phyloP scores from a whole-genome alignment of 352 stramenopile genomes.

The Discostella stelligera region DNA sequence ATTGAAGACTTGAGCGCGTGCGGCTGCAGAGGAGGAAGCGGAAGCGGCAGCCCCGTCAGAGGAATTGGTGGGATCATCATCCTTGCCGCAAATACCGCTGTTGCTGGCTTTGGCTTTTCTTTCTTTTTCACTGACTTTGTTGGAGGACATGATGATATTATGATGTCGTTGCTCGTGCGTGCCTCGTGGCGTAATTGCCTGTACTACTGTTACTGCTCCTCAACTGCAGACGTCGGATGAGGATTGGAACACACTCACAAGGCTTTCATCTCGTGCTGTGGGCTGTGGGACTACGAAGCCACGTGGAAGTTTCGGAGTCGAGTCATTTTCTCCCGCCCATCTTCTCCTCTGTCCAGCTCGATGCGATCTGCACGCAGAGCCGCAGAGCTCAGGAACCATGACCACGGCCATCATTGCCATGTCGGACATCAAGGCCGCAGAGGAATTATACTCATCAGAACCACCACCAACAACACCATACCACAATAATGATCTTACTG shows the following conservation, averaged over 20 bases:
- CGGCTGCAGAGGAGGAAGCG: neutral
- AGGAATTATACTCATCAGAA: neutral
- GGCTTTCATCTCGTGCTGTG: too few relatives aligned
- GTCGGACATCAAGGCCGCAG: neutral
- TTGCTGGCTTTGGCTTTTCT: neutral
- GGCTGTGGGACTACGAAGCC: too few relatives aligned
- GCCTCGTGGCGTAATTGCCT: too few relatives aligned
- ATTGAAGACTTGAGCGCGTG: slow-evolving; percentile 41
- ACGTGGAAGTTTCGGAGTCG: too few relatives aligned
- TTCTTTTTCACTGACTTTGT: neutral
- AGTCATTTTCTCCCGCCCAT: too few relatives aligned
- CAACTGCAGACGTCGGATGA: too few relatives aligned
- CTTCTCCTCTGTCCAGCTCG: too few relatives aligned
- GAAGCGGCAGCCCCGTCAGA: neutral
- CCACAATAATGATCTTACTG: neutral
- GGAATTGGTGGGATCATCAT: neutral
- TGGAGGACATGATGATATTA: neutral
- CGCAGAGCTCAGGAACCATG: too few relatives aligned
- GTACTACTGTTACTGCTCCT: too few relatives aligned
- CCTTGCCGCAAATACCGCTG: neutral
- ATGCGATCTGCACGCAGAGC: too few relatives aligned
- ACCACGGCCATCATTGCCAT: neutral
- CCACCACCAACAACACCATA: neutral
- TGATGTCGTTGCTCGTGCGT: too few relatives aligned
- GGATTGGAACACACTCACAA: too few relatives aligned